Evolutionary conservation across 495 filamentous ascomycete species (phyloP).

Genomic region (Penicillium paxilli): DNA sequence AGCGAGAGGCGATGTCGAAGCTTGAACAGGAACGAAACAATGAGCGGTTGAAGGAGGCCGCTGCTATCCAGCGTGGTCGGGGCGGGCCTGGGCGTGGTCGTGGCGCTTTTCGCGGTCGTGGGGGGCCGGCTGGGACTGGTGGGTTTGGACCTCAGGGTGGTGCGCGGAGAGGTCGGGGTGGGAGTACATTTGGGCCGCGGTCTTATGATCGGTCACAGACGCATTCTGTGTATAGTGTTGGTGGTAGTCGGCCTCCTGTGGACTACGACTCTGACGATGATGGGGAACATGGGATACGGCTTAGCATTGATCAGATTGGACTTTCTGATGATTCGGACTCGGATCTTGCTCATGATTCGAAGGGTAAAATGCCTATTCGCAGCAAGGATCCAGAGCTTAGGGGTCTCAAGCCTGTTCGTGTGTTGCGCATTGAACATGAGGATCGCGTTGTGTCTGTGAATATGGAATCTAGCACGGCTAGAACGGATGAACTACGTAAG

Average conservation of each 20-base stretch:
- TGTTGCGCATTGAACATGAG: conserved; percentile 52
- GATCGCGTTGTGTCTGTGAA: conserved; percentile 50
- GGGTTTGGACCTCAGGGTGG: conserved; percentile 34
- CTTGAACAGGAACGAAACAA: conserved; percentile 47
- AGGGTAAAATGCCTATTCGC: conserved; percentile 42
- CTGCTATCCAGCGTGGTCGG: conserved; percentile 41
- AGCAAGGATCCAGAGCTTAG: conserved; percentile 18
- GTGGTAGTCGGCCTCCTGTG: conserved; percentile 6
- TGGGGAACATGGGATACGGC: conserved; percentile 34
- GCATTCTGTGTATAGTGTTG: conserved; percentile 28
- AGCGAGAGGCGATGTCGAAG: conserved; percentile 50
- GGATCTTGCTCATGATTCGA: conserved; percentile 18
- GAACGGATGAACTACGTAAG: conserved; percentile 41
- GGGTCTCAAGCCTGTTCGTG: conserved; percentile 47
- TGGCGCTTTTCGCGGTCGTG: conserved; percentile 33
- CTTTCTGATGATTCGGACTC: conserved; percentile 41
- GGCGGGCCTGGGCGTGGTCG: conserved; percentile 26
- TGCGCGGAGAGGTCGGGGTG: conserved; percentile 28
- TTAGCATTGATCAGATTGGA: conserved; percentile 54
- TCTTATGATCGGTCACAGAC: conserved; percentile 14
- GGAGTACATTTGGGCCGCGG: conserved; percentile 23
- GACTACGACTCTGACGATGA: conserved; percentile 46
- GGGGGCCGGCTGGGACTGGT: conserved; percentile 29
- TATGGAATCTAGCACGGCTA: conserved; percentile 51
- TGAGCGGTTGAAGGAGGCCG: conserved; percentile 45